Evolutionary conservation across 78 protist genomes (phyloP).

Genomic region (Polysphondylium violaceum): DNA sequence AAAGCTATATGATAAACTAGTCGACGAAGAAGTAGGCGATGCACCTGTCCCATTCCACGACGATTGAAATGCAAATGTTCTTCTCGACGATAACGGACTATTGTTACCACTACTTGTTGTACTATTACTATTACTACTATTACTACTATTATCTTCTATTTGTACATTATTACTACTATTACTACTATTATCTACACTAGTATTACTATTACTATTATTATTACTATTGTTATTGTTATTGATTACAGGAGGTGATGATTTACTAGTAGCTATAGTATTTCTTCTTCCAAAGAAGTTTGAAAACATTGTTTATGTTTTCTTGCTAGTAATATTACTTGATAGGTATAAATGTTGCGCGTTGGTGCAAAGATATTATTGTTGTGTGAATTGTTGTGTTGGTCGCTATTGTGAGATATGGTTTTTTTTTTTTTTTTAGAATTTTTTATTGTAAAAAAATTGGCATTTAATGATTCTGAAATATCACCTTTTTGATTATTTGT

Average conservation of each 20-base stretch:
- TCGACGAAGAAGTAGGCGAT: not conserved
- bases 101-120: not conserved
- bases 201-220: not conserved
- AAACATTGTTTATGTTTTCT: too few relatives aligned
- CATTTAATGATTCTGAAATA: too few relatives aligned
- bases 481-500: too few relatives aligned
- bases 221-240: too few relatives aligned
- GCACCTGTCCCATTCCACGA: not conserved
- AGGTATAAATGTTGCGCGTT: too few relatives aligned
- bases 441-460: too few relatives aligned
- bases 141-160: constrained; percentile 1
- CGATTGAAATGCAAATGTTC: not conserved
- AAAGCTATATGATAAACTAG: not conserved
- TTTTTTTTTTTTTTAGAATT: too few relatives aligned
- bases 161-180: not conserved
- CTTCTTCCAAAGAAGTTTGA: constrained; percentile 38
- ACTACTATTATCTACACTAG: not conserved
- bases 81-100: constrained; percentile 2
- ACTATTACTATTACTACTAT: not conserved
- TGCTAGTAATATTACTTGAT: too few relatives aligned
- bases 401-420: too few relatives aligned
- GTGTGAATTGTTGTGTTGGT: too few relatives aligned
- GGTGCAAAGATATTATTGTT: too few relatives aligned
- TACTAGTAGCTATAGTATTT: constrained; percentile 7
- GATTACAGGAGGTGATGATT: too few relatives aligned